phyloP scores from a whole-genome alignment of 2,329 filamentous ascomycete species.

The Diaporthe nobilis region DNA sequence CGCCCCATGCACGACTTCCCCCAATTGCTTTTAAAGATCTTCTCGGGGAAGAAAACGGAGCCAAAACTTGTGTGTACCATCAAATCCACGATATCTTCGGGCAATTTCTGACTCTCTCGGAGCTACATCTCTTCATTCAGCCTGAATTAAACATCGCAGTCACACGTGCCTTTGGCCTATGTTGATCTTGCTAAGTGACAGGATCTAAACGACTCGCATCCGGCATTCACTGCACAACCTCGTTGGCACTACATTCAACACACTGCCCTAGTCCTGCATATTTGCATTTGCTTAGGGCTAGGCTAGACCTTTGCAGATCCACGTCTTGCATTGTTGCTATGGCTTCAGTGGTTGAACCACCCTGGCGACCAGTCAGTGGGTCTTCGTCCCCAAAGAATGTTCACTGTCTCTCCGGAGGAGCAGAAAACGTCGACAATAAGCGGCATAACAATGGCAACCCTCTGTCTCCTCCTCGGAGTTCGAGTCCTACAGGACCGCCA shows the following conservation, averaged over 20 bases:
- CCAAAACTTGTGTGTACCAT: neutral
- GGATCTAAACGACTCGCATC: neutral
- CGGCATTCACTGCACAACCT: neutral
- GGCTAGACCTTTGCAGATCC: conserved; percentile 23
- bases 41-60: too few relatives aligned
- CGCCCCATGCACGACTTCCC: neutral
- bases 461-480: conserved; percentile 4
- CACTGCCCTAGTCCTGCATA: neutral
- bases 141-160: neutral
- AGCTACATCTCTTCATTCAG: too few relatives aligned
- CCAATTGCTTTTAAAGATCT: neutral
- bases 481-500: conserved; percentile 2
- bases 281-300: neutral
- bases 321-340: neutral
- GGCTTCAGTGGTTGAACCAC: conserved; percentile 5
- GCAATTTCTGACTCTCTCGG: neutral
- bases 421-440: conserved; percentile 9
- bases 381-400: conserved; percentile 17
- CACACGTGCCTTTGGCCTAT: neutral
- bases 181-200: neutral
- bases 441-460: conserved; percentile 4
- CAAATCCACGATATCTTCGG: neutral
- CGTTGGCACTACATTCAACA: neutral
- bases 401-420: conserved; percentile 21
- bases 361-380: neutral